Evolutionary conservation across 768 basidiomycete species (phyloP).

Genomic region (Hydnum rufescens): DNA sequence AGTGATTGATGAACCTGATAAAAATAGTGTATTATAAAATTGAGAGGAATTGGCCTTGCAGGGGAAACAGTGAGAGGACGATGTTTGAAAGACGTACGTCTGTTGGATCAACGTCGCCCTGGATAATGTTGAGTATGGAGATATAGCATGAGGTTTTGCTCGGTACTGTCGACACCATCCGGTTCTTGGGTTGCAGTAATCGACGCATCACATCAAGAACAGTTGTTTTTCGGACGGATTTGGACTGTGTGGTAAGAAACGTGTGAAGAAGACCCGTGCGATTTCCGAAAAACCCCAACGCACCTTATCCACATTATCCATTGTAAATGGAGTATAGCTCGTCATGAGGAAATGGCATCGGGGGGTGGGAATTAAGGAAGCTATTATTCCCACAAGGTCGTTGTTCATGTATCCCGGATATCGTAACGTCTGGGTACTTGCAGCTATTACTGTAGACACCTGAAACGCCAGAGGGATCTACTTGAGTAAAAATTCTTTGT

Average conservation of each 20-base stretch:
- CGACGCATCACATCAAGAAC: constrained; percentile 98
- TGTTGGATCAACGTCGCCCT: constrained; percentile 94
- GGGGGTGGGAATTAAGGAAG: constrained; percentile 90
- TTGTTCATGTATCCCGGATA: constrained; percentile 99
- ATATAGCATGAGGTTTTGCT: constrained; percentile 91
- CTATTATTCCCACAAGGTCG: constrained; percentile 91
- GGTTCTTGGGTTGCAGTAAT: constrained; percentile 91
- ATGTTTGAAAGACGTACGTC: constrained; percentile 50
- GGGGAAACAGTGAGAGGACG: neutral
- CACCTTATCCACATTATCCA: constrained; percentile 91
- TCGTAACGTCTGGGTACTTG: constrained; percentile 87
- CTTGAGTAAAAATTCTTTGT: too few species aligned
- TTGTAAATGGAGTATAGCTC: constrained; percentile 94
- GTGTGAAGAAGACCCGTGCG: neutral
- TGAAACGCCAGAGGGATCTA: too few species aligned
- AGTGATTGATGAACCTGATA: constrained; percentile 87
- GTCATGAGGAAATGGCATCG: constrained; percentile 98
- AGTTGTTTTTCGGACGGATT: constrained; percentile 87
- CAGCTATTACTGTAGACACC: constrained; percentile 96
- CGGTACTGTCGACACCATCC: constrained; percentile 89
- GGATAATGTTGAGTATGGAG: constrained; percentile 94
- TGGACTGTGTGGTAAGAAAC: constrained; percentile 37
- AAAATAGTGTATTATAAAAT: neutral
- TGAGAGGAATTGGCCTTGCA: neutral
- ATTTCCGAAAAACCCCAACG: constrained; percentile 12